Percentiles rank a stretch among this genome's conserved stretches.
Conservation (phyloP, 768 basidiomycete species). For the Amanita thiersii region DNA sequence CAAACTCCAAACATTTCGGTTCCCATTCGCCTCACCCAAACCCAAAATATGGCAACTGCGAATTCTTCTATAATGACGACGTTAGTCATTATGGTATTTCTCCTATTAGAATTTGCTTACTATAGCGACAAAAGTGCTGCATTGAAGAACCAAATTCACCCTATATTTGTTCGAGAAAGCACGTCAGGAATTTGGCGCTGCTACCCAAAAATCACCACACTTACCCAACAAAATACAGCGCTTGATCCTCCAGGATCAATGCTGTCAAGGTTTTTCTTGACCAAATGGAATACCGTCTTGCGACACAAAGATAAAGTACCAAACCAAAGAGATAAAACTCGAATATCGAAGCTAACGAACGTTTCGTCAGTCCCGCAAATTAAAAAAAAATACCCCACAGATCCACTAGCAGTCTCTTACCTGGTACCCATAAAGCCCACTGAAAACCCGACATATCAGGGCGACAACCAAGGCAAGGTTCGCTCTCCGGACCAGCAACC, state of each 20-base stretch:
- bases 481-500: constrained; percentile 24
- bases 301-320: constrained; percentile 25
- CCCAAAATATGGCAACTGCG: constrained; percentile 42
- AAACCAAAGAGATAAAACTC: constrained; percentile 33
- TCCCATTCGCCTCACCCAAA: constrained; percentile 23
- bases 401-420: neutral
- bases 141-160: constrained; percentile 28
- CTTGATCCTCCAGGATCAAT: constrained; percentile 29
- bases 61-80: constrained; percentile 22
- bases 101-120: constrained; percentile 11
- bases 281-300: constrained; percentile 14
- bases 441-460: constrained; percentile 30
- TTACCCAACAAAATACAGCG: constrained; percentile 30
- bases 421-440: constrained; percentile 35
- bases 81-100: neutral
- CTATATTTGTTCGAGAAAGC: constrained; percentile 10
- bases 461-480: constrained; percentile 35
- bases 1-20: neutral
- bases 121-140: constrained; percentile 41
- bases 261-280: constrained; percentile 10
- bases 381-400: neutral
- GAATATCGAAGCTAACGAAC: constrained; percentile 30
- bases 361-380: no score
- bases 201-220: neutral
- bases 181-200: no score